Base-by-base conservation (phyloP, 1,139 yeast genomes). In the Nakaseomyces delphensis region DNA sequence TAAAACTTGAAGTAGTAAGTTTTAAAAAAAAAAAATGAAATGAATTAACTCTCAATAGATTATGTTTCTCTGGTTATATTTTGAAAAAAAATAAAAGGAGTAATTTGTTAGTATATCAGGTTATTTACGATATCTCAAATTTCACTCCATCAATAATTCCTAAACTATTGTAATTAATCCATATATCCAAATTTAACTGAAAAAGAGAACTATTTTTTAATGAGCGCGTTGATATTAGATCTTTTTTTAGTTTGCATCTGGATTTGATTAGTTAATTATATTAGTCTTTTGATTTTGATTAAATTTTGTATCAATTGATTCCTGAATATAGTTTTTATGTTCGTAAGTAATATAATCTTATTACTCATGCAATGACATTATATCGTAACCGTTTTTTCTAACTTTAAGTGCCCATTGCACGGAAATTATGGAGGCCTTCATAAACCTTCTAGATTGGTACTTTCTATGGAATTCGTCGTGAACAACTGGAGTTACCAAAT, bases 391-490 rank as follows among this genome's bases (percentile, higher is more conserved):
- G 41, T 63, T 62, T 19, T 61, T 58, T 37, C 65, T 61, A 7
- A 65, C 63, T 43, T 63, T 64, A 63, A 83, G 81, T 42, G 94
- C 96, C 96, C 96, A 89, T 59, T 82, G 83, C 56, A 95, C 77
- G 50, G 96, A 86, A 48, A 85, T 70, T 25, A 85, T 75, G 44
- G 95, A 82, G 23, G 95, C 96, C 64, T 85, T 85, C 85, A 91
- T 81, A 60, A 83, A 87, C 60, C 86, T 80, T 60, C 91, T 79
- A 32, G 93, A 79, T 37, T 96, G 94, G 62, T 91, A 91, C 66
- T 91, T 91, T 62, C 86, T 86, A 69, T 86, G 89, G 57, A 89
- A 85, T 58, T 87, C 96, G 59, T 87, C 96, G 62, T 89, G 96
- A 46, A 77, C 79, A 38, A 86, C 85, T n/a, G 95, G 95, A 38